Evolutionary conservation across 495 filamentous ascomycete species (phyloP).

Genomic region (Aspergillus wentii): DNA sequence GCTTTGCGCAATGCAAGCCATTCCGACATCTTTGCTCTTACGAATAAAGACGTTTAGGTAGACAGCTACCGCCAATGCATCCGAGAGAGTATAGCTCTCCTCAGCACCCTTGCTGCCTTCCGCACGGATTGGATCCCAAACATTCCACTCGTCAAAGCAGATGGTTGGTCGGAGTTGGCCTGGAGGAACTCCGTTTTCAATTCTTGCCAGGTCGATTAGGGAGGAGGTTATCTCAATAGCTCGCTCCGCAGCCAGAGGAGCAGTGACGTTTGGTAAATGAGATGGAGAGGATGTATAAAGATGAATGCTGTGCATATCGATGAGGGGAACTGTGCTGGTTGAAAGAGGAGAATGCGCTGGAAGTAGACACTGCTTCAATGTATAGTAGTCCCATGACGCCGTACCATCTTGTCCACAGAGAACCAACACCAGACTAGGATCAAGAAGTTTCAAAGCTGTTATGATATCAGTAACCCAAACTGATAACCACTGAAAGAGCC

Average conservation of each 20-base stretch:
- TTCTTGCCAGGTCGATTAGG: constrained; percentile 69
- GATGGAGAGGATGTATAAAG: constrained; percentile 59
- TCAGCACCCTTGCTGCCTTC: constrained; percentile 64
- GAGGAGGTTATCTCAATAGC: constrained; percentile 65
- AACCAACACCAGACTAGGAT: constrained; percentile 60
- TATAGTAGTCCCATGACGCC: constrained; percentile 66
- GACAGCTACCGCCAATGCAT: constrained; percentile 67
- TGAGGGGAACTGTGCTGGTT: constrained; percentile 48
- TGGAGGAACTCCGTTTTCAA: constrained; percentile 58
- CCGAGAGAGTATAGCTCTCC: constrained; percentile 69
- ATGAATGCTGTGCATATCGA: constrained; percentile 70
- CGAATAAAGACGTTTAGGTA: constrained; percentile 80
- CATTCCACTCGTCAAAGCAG: constrained; percentile 86
- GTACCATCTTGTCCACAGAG: constrained; percentile 69
- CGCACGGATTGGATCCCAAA: constrained; percentile 72
- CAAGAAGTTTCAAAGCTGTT: constrained; percentile 64
- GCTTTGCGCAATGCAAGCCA: constrained; percentile 77
- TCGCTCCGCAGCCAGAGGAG: constrained; percentile 65
- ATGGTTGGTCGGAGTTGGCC: constrained; percentile 57
- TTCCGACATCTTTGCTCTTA: constrained; percentile 65
- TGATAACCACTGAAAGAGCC: no score
- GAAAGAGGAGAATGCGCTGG: constrained; percentile 33
- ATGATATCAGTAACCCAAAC: neutral
- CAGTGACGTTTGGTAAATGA: constrained; percentile 57
- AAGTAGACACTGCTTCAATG: constrained; percentile 57